Percentiles rank a stretch among this genome's conserved stretches.
Evolutionary conservation across 2,329 filamentous ascomycete species (phyloP).

Genomic region (Colletotrichum lentis): DNA sequence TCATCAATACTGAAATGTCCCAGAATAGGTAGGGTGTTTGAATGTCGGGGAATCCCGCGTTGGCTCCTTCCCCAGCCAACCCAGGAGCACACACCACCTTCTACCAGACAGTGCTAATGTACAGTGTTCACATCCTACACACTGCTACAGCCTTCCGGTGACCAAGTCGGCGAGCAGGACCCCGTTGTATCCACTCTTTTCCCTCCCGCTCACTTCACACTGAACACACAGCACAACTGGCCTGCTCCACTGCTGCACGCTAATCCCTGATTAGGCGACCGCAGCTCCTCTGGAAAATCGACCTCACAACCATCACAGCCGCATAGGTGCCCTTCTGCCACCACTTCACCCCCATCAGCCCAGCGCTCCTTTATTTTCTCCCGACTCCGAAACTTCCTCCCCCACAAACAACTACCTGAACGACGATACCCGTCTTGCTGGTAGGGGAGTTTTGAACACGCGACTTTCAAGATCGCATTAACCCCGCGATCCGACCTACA

Average conservation of each 20-base stretch:
- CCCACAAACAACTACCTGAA: slow-evolving; percentile 12
- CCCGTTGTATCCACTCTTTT: slow-evolving; percentile 25
- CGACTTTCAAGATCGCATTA: slow-evolving; percentile 39
- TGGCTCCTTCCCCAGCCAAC: slow-evolving; percentile 3
- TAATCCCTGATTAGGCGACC: slow-evolving; percentile 47
- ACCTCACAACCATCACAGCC: slow-evolving; percentile 38
- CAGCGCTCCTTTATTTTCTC: slow-evolving; percentile 33
- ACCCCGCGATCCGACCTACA: slow-evolving; percentile 41
- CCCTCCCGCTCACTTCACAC: slow-evolving; percentile 12
- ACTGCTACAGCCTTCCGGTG: slow-evolving; percentile 32
- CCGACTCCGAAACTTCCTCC: neutral
- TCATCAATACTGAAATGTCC: slow-evolving; percentile 32
- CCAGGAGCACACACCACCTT: neutral
- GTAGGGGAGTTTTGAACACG: slow-evolving; percentile 19
- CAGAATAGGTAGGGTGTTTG: slow-evolving; percentile 33
- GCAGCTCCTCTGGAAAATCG: slow-evolving; percentile 45
- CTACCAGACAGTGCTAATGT: neutral
- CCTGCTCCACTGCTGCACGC: slow-evolving; percentile 41
- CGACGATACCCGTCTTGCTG: slow-evolving; percentile 28
- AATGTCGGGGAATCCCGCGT: slow-evolving; percentile 33
- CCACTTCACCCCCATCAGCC: slow-evolving; percentile 29
- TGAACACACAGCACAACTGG: slow-evolving; percentile 12
- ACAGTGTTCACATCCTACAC: neutral
- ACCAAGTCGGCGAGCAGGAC: slow-evolving; percentile 30
- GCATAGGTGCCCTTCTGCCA: slow-evolving; percentile 32